phyloP scores from a whole-genome alignment of 208 protist species.

The Crithidia sp. region DNA sequence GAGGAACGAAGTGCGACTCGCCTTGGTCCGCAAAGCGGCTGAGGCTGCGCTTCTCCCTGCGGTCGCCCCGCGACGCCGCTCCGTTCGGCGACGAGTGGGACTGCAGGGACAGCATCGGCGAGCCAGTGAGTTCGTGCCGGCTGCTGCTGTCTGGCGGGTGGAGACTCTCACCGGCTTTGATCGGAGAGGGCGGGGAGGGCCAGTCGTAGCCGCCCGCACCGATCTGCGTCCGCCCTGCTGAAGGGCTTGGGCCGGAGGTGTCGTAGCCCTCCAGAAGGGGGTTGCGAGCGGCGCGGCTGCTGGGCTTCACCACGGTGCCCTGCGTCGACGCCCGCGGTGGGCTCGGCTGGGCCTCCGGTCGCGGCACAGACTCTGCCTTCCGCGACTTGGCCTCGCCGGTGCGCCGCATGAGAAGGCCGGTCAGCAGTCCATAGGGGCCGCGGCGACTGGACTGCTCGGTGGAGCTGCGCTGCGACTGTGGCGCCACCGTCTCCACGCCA shows the following conservation, averaged over 20 bases:
- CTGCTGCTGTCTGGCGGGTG: conserved; percentile 4
- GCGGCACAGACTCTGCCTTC: neutral
- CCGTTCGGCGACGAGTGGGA: conserved; percentile 6
- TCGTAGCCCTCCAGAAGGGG: conserved; percentile 11
- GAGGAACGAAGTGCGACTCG: conserved; percentile 27
- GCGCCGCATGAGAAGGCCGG: conserved; percentile 17
- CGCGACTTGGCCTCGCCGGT: conserved; percentile 9
- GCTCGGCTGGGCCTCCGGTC: neutral
- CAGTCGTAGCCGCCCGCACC: conserved; percentile 25
- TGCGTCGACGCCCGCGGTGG: neutral
- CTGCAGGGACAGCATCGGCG: conserved; percentile 17
- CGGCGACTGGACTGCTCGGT: neutral
- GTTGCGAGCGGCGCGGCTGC: neutral
- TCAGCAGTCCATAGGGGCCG: conserved; percentile 14
- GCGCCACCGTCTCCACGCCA: conserved; percentile 21
- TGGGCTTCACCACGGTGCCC: neutral
- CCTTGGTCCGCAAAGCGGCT: conserved; percentile 7
- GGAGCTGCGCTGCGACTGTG: neutral
- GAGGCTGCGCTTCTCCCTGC: conserved; percentile 2
- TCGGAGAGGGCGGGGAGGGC: conserved; percentile 14
- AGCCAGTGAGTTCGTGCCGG: conserved; percentile 14
- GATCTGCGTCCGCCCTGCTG: neutral
- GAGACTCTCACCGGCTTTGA: conserved; percentile 4
- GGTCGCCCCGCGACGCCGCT: neutral
- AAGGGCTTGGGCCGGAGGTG: neutral